Conservation (phyloP, 2,329 filamentous ascomycete species). For the Purpureocillium lavendulum region DNA sequence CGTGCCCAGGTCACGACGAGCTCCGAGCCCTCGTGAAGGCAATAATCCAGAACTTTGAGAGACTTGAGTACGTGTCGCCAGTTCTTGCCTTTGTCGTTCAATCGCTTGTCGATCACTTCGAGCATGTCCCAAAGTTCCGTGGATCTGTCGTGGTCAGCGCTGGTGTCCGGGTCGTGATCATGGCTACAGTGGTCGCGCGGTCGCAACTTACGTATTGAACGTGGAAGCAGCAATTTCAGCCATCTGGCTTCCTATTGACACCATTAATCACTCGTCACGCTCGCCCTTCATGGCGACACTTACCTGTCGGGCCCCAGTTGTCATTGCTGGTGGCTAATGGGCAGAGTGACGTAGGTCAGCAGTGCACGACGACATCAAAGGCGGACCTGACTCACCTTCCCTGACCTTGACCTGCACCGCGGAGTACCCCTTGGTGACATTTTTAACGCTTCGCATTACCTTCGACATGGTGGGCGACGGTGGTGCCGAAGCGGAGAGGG, state of each 20-base stretch:
- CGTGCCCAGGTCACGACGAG: constrained; percentile 95
- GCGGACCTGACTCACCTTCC: constrained; percentile 59
- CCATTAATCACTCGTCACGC: too few species aligned
- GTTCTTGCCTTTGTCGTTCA: constrained; percentile 99
- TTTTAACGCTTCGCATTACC: constrained; percentile 95
- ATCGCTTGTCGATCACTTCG: constrained; percentile 97
- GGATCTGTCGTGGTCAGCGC: constrained; percentile 84
- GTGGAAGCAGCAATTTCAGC: constrained; percentile 96
- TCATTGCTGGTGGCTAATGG: constrained; percentile 92
- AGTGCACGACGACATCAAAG: neutral
- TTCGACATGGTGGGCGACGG: constrained; percentile 67
- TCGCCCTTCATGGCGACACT: constrained; percentile 20
- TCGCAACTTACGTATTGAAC: constrained; percentile 80
- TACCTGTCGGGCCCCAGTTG: constrained; percentile 94
- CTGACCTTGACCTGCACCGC: constrained; percentile 95
- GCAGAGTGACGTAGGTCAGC: constrained; percentile 10
- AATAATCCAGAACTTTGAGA: constrained; percentile 95
- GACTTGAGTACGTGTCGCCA: constrained; percentile 98
- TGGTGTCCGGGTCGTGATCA: neutral
- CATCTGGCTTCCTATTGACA: constrained; percentile 76
- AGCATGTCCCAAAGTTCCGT: constrained; percentile 67
- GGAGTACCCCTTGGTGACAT: constrained; percentile 98
- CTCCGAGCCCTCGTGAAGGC: constrained; percentile 93
- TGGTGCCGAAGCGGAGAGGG: neutral
- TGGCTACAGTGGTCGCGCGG: neutral